Evolutionary conservation across 1,284 basidiomycete genomes (phyloP).

Genomic region (Pseudozyma thailandica): DNA sequence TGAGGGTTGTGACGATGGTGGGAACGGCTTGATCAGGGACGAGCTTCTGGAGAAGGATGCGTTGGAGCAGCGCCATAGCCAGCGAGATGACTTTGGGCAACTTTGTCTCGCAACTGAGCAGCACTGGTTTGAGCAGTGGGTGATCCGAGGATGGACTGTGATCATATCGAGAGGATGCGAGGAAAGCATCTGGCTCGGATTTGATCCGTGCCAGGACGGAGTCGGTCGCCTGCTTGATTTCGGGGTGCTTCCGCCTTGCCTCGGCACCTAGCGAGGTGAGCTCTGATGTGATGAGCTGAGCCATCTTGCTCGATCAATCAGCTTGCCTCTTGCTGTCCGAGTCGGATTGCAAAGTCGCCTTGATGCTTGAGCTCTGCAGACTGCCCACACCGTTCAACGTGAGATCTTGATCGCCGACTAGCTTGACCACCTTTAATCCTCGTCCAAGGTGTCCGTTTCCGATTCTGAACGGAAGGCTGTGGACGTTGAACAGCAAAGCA

Average conservation of each 20-base stretch:
- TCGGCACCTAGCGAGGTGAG: constrained; percentile 63
- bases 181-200: constrained; percentile 45
- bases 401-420: too few species aligned
- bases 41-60: constrained; percentile 85
- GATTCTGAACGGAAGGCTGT: too few species aligned
- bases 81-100: constrained; percentile 93
- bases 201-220: constrained; percentile 48
- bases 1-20: constrained; percentile 47
- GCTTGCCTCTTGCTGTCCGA: too few species aligned
- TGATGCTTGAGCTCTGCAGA: too few species aligned
- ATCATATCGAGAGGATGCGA: constrained; percentile 24
- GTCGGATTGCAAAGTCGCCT: too few species aligned
- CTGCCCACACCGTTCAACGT: too few species aligned
- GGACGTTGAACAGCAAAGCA: too few species aligned
- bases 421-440: too few species aligned
- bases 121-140: constrained; percentile 84
- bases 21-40: constrained; percentile 64
- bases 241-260: constrained; percentile 64
- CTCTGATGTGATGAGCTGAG: constrained; percentile 61
- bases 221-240: constrained; percentile 61
- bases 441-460: too few species aligned
- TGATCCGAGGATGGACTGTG: constrained; percentile 69
- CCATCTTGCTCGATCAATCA: constrained; percentile 33
- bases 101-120: constrained; percentile 92
- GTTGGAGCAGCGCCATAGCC: constrained; percentile 87